Percentiles rank a stretch among this genome's conserved stretches.
Evolutionary conservation across 2,329 filamentous ascomycete genomes (phyloP).

Genomic region (Trichocomaceae sp.): DNA sequence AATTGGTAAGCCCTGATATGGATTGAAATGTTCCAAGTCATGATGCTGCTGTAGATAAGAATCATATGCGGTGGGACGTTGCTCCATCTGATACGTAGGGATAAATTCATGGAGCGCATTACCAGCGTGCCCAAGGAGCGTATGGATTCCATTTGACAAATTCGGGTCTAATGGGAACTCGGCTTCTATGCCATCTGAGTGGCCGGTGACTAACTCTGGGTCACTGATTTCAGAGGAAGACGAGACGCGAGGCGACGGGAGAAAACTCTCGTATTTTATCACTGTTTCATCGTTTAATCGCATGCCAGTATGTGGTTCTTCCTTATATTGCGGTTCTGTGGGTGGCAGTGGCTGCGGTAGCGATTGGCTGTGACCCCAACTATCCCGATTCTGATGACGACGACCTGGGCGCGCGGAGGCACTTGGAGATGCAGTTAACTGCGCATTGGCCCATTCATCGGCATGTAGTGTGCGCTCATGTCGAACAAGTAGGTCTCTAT

Average conservation of each 20-base stretch:
- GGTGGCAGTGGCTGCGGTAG: not conserved
- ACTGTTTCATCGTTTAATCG: conserved; percentile 12
- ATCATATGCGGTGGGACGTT: conserved; percentile 8
- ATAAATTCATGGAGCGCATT: conserved; percentile 2
- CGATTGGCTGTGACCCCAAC: not conserved
- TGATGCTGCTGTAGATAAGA: conserved; percentile 5
- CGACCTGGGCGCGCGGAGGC: conserved; percentile 8
- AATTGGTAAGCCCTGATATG: conserved; percentile 12
- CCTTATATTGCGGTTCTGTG: conserved; percentile 7
- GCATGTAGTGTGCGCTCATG: conserved; percentile 30
- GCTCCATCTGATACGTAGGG: conserved; percentile 7
- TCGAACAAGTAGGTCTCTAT: conserved; percentile 30
- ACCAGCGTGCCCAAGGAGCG: not conserved
- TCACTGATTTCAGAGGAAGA: conserved; percentile 14
- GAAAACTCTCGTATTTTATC: conserved; percentile 13
- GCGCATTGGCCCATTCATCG: conserved; percentile 19
- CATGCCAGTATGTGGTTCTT: conserved; percentile 2
- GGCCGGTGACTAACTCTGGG: conserved; percentile 7
- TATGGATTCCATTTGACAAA: conserved; percentile 6
- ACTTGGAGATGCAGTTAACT: conserved; percentile 7
- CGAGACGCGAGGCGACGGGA: conserved; percentile 15
- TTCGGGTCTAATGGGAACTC: conserved; percentile 10
- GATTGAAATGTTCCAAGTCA: conserved; percentile 7
- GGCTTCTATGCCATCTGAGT: conserved; percentile 8
- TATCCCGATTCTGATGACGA: conserved; percentile 12